Conservation (phyloP, 805 yeast species). For the Candida sakaeoensis region DNA sequence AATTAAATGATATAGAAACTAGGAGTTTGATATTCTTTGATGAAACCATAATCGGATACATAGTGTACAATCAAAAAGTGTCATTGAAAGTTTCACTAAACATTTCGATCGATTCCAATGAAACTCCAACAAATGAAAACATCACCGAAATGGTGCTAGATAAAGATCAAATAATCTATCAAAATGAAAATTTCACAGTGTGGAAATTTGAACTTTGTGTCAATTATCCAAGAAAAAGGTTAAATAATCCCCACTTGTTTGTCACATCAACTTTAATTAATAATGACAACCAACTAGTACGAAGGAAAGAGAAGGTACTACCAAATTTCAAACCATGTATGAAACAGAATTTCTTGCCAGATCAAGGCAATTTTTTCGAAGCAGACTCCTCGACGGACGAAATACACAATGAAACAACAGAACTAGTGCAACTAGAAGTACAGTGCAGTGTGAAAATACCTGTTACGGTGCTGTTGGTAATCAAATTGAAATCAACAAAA, state of each 20-base stretch:
- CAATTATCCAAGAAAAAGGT: constrained; percentile 28
- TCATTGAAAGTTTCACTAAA: constrained; percentile 14
- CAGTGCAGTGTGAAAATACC: constrained; percentile 17
- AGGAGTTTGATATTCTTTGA: constrained; percentile 22
- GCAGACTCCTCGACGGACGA: not conserved
- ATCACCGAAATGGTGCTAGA: not conserved
- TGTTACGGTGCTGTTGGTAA: constrained; percentile 37
- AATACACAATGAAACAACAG: not conserved
- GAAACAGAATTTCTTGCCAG: constrained; percentile 14
- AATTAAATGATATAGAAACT: constrained; percentile 1
- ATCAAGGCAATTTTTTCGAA: constrained; percentile 3
- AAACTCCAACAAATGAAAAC: constrained; percentile 12
- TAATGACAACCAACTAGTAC: not conserved
- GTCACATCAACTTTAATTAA: constrained; percentile 19
- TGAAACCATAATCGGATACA: constrained; percentile 26
- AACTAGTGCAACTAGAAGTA: not conserved
- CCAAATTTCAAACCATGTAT: constrained; percentile 17
- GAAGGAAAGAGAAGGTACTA: constrained; percentile 9
- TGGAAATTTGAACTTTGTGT: constrained; percentile 31
- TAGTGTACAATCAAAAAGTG: constrained; percentile 16
- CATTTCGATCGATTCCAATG: constrained; percentile 18
- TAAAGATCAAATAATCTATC: not conserved
- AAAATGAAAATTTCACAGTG: constrained; percentile 12
- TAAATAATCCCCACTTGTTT: constrained; percentile 22
- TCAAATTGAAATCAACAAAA: constrained; percentile 44